A percentile compares a stretch with the other conserved stretches of the same genome.
Conservation (phyloP, 495 filamentous ascomycete genomes). For the Talaromyces adpressus region DNA sequence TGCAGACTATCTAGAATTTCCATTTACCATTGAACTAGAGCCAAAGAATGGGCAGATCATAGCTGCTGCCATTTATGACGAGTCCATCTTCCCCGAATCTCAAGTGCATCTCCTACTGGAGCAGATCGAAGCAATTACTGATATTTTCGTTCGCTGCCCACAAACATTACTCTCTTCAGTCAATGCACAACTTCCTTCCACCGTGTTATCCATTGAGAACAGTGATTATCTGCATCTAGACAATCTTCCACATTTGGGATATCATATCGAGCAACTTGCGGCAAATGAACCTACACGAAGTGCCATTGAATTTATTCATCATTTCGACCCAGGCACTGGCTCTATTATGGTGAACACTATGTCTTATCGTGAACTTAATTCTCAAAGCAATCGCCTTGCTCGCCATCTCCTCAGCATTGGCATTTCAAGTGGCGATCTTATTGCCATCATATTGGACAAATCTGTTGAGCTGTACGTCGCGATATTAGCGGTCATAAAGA, state of each 20-base stretch:
- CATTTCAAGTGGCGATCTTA: conserved; percentile 40
- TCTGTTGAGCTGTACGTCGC: conserved; percentile 58
- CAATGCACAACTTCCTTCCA: conserved; percentile 18
- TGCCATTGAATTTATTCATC: conserved; percentile 54
- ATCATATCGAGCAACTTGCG: conserved; percentile 47
- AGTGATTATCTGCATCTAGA: conserved; percentile 12
- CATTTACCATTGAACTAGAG: conserved; percentile 63
- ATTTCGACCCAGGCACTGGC: conserved; percentile 22
- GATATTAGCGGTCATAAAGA: conserved; percentile 65
- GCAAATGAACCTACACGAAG: conserved; percentile 36
- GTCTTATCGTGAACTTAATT: conserved; percentile 57
- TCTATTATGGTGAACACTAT: conserved; percentile 29
- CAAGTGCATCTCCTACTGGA: conserved; percentile 48
- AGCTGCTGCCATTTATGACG: conserved; percentile 45
- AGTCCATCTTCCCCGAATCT: conserved; percentile 33
- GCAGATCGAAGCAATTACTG: conserved; percentile 48
- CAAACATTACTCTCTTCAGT: conserved; percentile 26
- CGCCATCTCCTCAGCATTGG: conserved; percentile 41
- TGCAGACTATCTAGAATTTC: conserved; percentile 65
- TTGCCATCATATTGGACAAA: conserved; percentile 67
- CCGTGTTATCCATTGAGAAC: conserved; percentile 52
- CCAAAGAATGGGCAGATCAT: conserved; percentile 37
- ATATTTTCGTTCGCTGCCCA: conserved; percentile 35
- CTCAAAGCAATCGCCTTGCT: conserved; percentile 57
- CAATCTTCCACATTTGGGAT: conserved; percentile 29